Conservation (phyloP, 164 flowering plant species). For the Aristolochia fimbriata region DNA sequence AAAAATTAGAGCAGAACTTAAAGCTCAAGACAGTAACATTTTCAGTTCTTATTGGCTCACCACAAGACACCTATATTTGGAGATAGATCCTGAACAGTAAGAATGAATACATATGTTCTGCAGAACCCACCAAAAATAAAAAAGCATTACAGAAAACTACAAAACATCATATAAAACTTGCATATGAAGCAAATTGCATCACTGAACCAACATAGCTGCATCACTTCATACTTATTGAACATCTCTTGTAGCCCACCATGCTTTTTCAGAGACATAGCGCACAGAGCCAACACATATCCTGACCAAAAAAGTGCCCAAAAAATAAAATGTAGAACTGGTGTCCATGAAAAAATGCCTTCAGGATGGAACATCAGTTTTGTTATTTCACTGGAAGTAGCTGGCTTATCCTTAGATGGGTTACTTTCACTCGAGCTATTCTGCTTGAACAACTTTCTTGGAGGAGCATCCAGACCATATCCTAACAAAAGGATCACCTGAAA, state of each 20-base stretch:
- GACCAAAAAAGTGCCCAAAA: slow-evolving; percentile 71
- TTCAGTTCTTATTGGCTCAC: slow-evolving; percentile 30
- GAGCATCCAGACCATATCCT: slow-evolving; percentile 80
- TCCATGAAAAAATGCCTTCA: slow-evolving; percentile 40
- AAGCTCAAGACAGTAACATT: not conserved
- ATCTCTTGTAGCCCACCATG: slow-evolving; percentile 75
- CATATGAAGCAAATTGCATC: not conserved
- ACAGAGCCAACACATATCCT: slow-evolving; percentile 48
- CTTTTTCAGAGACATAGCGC: slow-evolving; percentile 48
- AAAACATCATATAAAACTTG: not conserved
- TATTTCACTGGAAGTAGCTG: slow-evolving; percentile 11
- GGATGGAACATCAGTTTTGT: slow-evolving; percentile 8
- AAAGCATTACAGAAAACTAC: too few relatives aligned
- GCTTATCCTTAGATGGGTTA: slow-evolving; percentile 13
- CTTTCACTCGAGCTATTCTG: slow-evolving; percentile 18
- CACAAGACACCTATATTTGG: slow-evolving; percentile 95
- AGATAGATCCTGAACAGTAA: slow-evolving; percentile 74
- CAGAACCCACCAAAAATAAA: slow-evolving; percentile 14
- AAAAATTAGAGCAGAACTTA: slow-evolving; percentile 5
- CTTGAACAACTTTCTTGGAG: slow-evolving; percentile 69
- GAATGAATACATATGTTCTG: slow-evolving; percentile 95
- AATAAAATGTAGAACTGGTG: slow-evolving; percentile 40
- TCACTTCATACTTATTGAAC: slow-evolving; percentile 53
- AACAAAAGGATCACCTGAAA: slow-evolving; percentile 61
- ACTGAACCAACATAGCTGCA: too few relatives aligned